Evolutionary conservation across 148 eudicot genomes (phyloP), one percentile per base, ranked within the genome.

Genomic region (Silene conica): DNA sequence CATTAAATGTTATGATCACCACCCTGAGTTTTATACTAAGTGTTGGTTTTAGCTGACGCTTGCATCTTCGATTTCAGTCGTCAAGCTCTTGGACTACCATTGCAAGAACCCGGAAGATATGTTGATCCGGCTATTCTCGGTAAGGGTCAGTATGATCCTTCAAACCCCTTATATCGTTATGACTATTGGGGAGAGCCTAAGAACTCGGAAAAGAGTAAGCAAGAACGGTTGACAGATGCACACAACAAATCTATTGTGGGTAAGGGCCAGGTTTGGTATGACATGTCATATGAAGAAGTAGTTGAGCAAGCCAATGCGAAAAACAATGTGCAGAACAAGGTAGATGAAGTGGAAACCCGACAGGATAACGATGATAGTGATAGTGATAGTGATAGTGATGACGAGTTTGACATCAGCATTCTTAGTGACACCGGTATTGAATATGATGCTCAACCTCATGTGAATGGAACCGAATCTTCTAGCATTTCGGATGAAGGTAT

Each of bases 111-210:
- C 0, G 99, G 96, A 23, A 92, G 94, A 80, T 95, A 87, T 26
- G 87, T 82, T 4, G 97, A 95, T 81, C 82, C 96, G 10, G 90
- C 85, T 55, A 82, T 50, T 57, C 86, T 92, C 58, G 89, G 89
- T 8, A 89, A 87, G 74, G 89, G 87, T 71, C 77, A 90, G 77
- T 92, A 95, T 55, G 98, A 95, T 77, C 96, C 97, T 64, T 77
- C 86, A 21, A 87, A 78, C 77, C 84, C 93, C 16, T 52, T 95
- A 43, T 90, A 95, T 58, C 87, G 98, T 15, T 92, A 92, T 25
- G 99, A 95, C 70, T 95, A 95, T 67, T 92, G 97, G 96, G 99
- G 99, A 19, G 98, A 95, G 78, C 99, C 97, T 26, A 92, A 95
- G 85, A 92, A 89, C 81, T 92, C 99, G 12, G 97, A 90, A 66